Evolutionary conservation across 106 monocot species (phyloP).

Genomic region (Dendrobium huoshanense): DNA sequence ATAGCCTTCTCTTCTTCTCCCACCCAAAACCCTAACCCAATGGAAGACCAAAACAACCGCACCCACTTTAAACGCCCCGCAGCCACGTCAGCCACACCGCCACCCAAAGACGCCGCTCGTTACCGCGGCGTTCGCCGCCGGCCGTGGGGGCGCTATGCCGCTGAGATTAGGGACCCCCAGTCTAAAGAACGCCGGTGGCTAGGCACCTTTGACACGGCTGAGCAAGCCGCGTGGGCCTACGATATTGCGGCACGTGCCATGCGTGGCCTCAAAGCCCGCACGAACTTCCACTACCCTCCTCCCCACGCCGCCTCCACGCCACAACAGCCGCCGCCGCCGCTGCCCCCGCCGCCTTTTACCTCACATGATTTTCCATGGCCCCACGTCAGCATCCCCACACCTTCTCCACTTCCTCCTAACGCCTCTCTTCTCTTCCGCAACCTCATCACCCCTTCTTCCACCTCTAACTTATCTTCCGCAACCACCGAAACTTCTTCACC

Average conservation of each 20-base stretch:
- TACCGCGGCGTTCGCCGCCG: constrained; percentile 64
- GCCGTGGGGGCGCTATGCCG: constrained; percentile 52
- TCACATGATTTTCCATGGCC: neutral
- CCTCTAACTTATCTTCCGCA: too few relatives aligned
- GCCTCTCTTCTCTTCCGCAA: neutral
- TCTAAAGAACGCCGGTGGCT: constrained; percentile 80
- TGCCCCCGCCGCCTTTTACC: neutral
- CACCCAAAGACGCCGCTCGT: constrained; percentile 20
- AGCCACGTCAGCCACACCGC: constrained; percentile 1
- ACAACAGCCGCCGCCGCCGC: neutral
- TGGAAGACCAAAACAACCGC: constrained; percentile 7
- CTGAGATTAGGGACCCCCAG: constrained; percentile 45
- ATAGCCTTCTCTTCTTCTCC: neutral
- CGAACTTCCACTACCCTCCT: constrained; percentile 52
- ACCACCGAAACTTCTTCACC: neutral
- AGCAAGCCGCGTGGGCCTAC: constrained; percentile 79
- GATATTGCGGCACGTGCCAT: constrained; percentile 72
- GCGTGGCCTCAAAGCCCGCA: constrained; percentile 73
- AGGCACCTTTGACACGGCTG: constrained; percentile 76
- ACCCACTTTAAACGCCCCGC: neutral
- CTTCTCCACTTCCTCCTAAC: constrained; percentile 7
- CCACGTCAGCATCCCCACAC: neutral
- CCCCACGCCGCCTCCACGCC: neutral
- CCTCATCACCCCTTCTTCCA: too few relatives aligned
- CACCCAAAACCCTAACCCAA: neutral